Evolutionary conservation across 768 basidiomycete species (phyloP).

Genomic region (Hygrophorus pudorinus): DNA sequence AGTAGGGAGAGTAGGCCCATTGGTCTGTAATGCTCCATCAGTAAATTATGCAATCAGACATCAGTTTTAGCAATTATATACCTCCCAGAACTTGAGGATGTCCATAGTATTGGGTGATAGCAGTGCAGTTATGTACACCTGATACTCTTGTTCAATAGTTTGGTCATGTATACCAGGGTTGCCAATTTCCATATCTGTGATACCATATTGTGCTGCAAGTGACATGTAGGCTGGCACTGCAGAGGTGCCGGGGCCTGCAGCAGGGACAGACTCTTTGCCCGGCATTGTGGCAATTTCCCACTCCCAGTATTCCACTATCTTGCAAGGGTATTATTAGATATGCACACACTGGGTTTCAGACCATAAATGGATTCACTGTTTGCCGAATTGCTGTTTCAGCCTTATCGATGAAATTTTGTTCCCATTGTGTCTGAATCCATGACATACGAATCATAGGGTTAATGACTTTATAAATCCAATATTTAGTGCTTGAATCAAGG

Average conservation of each 20-base stretch:
- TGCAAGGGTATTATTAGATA: not conserved
- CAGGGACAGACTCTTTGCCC: no score
- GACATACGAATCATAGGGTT: slow-evolving; percentile 11
- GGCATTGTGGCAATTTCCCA: not conserved
- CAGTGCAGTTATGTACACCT: no score
- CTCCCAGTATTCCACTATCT: slow-evolving; percentile 9
- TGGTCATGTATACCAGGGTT: no score
- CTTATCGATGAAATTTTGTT: slow-evolving; percentile 8
- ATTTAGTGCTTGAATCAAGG: not conserved
- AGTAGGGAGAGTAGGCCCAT: no score
- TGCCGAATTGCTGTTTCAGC: slow-evolving; percentile 6
- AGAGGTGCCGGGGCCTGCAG: not conserved
- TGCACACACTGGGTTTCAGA: not conserved
- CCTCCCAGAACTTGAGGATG: no score
- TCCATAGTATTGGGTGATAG: no score
- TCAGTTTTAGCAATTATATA: no score
- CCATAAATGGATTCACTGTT: slow-evolving; percentile 6
- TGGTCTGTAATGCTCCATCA: no score
- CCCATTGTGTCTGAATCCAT: slow-evolving; percentile 10
- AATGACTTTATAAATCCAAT: slow-evolving; percentile 8
- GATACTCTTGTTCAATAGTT: no score
- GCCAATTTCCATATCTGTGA: slow-evolving; percentile 5
- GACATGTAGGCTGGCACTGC: not conserved
- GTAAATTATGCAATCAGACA: no score
- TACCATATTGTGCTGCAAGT: slow-evolving; percentile 4